Conservation (phyloP, 2,329 filamentous ascomycete genomes). For the Aspergillus arachidicola region DNA sequence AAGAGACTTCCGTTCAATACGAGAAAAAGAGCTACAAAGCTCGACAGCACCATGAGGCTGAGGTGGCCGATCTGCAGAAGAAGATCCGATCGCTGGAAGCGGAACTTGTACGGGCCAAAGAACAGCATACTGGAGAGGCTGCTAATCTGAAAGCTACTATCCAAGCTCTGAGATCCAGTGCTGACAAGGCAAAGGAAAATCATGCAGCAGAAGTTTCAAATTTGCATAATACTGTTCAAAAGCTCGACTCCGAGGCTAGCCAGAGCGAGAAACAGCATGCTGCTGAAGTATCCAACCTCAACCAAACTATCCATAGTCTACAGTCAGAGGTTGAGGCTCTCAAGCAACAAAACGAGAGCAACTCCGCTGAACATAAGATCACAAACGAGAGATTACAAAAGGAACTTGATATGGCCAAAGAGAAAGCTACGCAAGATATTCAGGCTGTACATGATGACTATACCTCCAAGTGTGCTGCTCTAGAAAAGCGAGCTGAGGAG, state of each 20-base stretch:
- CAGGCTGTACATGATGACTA: conserved; percentile 58
- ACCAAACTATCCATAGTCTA: conserved; percentile 59
- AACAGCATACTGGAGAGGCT: conserved; percentile 56
- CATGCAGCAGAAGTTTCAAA: conserved; percentile 63
- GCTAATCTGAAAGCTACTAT: conserved; percentile 61
- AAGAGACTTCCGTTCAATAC: conserved; percentile 44
- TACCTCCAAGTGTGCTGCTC: conserved; percentile 41
- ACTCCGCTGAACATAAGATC: conserved; percentile 59
- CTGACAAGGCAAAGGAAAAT: conserved; percentile 60
- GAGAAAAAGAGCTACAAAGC: conserved; percentile 42
- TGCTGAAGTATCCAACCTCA: conserved; percentile 61
- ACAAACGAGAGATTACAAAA: conserved; percentile 60
- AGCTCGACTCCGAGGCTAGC: conserved; percentile 52
- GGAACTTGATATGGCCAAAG: conserved; percentile 52
- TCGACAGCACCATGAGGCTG: conserved; percentile 56
- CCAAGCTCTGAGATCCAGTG: conserved; percentile 56
- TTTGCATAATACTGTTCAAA: conserved; percentile 61
- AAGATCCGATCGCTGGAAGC: conserved; percentile 63
- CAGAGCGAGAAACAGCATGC: conserved; percentile 56
- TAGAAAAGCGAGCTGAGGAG: conserved; percentile 56
- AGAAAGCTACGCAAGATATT: conserved; percentile 56
- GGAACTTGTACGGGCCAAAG: conserved; percentile 52
- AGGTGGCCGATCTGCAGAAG: conserved; percentile 64
- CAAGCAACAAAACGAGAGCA: conserved; percentile 53
- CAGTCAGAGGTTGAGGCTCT: conserved; percentile 45